These are phyloP conservation scores for Trypanosoma platydactyli DNA, from an alignment of 208 protist genomes.

Conservation along the genomic window DNA sequence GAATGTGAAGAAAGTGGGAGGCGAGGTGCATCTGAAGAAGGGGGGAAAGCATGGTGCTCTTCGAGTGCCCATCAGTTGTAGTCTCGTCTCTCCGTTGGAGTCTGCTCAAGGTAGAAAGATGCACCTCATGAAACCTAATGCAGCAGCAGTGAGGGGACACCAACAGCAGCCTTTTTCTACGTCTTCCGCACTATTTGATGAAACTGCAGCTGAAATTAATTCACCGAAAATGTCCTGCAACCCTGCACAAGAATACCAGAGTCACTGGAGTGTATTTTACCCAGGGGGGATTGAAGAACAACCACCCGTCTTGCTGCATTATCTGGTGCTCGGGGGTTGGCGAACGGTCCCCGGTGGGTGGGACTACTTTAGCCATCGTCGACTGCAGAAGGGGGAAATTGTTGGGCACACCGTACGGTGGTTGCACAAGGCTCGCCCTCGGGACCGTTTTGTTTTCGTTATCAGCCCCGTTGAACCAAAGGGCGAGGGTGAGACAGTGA, in stretches of 20 bases:
- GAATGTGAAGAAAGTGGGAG: too few species aligned
- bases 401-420: conserved; percentile 66
- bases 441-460: conserved; percentile 68
- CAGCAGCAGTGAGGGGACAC: too few species aligned
- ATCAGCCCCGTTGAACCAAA: conserved; percentile 55
- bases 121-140: too few species aligned
- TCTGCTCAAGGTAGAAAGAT: too few species aligned
- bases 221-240: too few species aligned
- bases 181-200: too few species aligned
- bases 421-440: conserved; percentile 58
- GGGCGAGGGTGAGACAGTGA: not conserved
- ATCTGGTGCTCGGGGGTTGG: conserved; percentile 60
- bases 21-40: too few species aligned
- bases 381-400: conserved; percentile 53
- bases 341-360: conserved; percentile 49
- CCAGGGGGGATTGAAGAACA: conserved; percentile 44
- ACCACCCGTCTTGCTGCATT: conserved; percentile 67
- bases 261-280: conserved; percentile 68
- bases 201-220: too few species aligned
- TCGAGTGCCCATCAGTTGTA: too few species aligned
- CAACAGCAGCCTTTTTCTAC: too few species aligned
- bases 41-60: too few species aligned
- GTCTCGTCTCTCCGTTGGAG: too few species aligned
- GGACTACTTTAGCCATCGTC: conserved; percentile 73
- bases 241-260: conserved; percentile 4